Evolutionary conservation across 108 stramenopile genomes (phyloP).

Genomic region (Chaetoceros tenuissimus): DNA sequence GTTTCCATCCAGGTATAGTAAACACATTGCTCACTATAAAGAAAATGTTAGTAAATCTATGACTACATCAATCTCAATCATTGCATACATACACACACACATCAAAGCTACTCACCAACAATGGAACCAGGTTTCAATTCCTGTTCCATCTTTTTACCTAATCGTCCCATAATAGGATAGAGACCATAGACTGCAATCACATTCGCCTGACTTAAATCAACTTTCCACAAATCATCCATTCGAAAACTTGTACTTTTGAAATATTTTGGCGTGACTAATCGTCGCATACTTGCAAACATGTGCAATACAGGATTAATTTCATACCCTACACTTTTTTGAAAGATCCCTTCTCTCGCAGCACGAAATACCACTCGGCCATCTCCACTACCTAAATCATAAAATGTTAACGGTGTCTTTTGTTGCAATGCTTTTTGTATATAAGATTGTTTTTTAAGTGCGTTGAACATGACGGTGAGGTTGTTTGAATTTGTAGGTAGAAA

Average conservation of each 20-base stretch:
- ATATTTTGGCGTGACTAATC: constrained; percentile 28
- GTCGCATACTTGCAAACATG: constrained; percentile 20
- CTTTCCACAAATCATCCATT: constrained; percentile 45
- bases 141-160: constrained; percentile 37
- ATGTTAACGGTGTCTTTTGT: constrained; percentile 5
- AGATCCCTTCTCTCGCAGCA: constrained; percentile 43
- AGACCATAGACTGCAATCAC: constrained; percentile 59
- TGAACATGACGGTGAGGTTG: constrained; percentile 34
- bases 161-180: constrained; percentile 44
- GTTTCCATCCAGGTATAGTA: constrained; percentile 47
- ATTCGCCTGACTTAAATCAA: constrained; percentile 25
- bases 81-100: background rate
- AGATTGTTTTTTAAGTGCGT: constrained; percentile 15
- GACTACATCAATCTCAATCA: background rate
- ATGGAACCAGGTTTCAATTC: constrained; percentile 43
- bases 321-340: constrained; percentile 35
- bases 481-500: constrained; percentile 42
- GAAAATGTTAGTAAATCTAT: background rate
- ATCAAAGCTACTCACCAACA: constrained; percentile 9
- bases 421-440: background rate
- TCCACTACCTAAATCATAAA: constrained; percentile 53
- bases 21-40: constrained; percentile 43
- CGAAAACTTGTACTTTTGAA: constrained; percentile 34
- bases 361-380: constrained; percentile 59
- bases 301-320: constrained; percentile 53